Evolutionary conservation across 1,284 basidiomycete species (phyloP), one percentile per base, ranked within the genome.

Genomic region (Peniophora sp.): DNA sequence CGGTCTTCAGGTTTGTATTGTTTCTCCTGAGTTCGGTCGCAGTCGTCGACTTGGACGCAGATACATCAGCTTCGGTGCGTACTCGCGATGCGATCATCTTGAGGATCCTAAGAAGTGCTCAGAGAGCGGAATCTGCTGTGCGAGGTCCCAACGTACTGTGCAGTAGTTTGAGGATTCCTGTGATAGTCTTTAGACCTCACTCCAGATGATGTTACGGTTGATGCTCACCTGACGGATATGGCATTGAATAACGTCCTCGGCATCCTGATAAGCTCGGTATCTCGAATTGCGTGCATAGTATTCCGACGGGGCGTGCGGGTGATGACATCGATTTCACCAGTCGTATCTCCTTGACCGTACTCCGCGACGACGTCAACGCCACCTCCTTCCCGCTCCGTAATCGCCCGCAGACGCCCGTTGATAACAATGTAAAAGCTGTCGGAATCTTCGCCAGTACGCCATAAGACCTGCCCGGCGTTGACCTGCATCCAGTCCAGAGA

Each of bases 351-450:
- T 65, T 98, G 95, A 44, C 97, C 95, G 61, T 96, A 97, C 70
- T 99, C 96, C 20, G 85, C 91, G 2, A 90, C 75, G 46, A 97
- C 94, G 23, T 83, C 82, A 36, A 97, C 84, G 27, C 79, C 83
- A 3, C 83, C 85, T 25, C 77, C 76, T 19, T 87, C 80, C 20
- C 74, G 75, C 60, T 89, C 87, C 11, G 78, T 77, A 54, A 89
- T 85, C 1, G 93, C 89, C 54, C 96, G 84, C 17, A 99, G 70
- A 56, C 96, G 93, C 38, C 96, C 96, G 62, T 98, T 98, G 69
- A 99, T 95, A 58, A 99, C 92, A 51, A 99, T 97, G 67, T 97
- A 99, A 68, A 99, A 97, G 61, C 93, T 95, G 61, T 97, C 92
- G 63, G 87, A 91, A 23, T 71, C 73, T 58, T 98, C 97, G 32